Percentiles rank a stretch among this genome's conserved stretches.
Conservation (phyloP, 225 moss, liverwort and hornwort genomes). For the Asterella californica region DNA sequence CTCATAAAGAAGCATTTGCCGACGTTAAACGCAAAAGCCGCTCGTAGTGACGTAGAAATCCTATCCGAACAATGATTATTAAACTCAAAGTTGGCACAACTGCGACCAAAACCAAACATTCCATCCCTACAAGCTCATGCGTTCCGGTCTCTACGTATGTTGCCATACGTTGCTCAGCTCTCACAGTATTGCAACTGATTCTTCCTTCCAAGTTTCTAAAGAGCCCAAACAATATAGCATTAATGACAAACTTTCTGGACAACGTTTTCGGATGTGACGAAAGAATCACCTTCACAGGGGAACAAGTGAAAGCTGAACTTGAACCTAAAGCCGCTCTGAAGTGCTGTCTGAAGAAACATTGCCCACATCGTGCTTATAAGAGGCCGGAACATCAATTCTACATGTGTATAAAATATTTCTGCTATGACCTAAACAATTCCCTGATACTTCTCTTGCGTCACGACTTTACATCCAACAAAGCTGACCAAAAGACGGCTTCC, state of each 20-base stretch:
- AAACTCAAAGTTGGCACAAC: background rate
- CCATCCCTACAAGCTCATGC: background rate
- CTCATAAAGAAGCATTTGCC: background rate
- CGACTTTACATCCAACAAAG: constrained; percentile 1
- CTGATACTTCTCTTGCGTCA: background rate
- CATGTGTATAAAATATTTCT: background rate
- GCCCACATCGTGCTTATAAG: constrained; percentile 36
- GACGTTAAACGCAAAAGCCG: background rate
- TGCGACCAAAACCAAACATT: background rate
- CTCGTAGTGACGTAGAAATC: background rate
- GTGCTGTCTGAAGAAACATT: constrained; percentile 43
- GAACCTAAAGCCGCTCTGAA: constrained; percentile 44
- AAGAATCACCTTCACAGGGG: constrained; percentile 37
- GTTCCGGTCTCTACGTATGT: background rate
- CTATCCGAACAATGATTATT: background rate
- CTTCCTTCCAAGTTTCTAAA: constrained; percentile 35
- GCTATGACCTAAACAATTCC: background rate
- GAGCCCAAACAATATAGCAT: constrained; percentile 15
- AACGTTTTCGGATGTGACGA: constrained; percentile 28
- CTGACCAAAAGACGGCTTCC: background rate
- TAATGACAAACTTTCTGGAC: constrained; percentile 18
- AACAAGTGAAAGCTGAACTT: constrained; percentile 41
- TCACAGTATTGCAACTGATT: constrained; percentile 14
- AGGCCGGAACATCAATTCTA: constrained; percentile 12
- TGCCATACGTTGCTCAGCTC: constrained; percentile 25